Base-by-base conservation (phyloP, 108 stramenopile species). In the Fragilariopsis cylindrus region DNA sequence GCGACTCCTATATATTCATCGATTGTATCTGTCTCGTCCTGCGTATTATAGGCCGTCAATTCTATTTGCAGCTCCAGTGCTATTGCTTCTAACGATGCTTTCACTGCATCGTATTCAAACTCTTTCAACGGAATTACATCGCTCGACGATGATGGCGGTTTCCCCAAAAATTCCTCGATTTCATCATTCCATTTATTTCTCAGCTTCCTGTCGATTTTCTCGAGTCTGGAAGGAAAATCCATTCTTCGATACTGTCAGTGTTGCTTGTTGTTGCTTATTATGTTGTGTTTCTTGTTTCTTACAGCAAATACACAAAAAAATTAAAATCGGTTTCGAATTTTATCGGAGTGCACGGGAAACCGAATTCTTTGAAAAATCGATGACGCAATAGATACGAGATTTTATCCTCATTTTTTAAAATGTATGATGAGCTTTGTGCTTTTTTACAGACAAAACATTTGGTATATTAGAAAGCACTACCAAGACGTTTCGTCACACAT, bases 101-200 rank as follows among this genome's bases (percentile, higher is more conserved):
- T 46, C 69, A 70, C 9, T 1, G 69, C 54, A 11, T 55, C 41
- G 16, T 70, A 6, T 8, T 70, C 69, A 41, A 56, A 56, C 9
- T 70, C 53, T 60, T 60, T 21, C 6, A 55, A 48, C 52, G 21
- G 41, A 54, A 11, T 19, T 16, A 42, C 39, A 19, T 18, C 44
- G n/a, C 15, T 11, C n/a, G 53, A 15, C 7, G 57, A 21, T 46
- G 50, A 5, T 54, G 71, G 48, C 7, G 65, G 72, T 12, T 52
- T 64, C 12, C 45, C 70, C 12, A 78, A 54, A 53, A 67, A 78
- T 40, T 45, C 53, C 55, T 78, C 77, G 7, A 78, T 60, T 2
- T 78, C 66, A 8, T 67, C 65, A 65, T 65, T 73, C 71, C 71
- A 72, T 7, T n/a, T 48, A 0, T 48, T n/a, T n/a, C 15, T 48